Base-by-base conservation (phyloP, 1,139 yeast species). In the Nakaseomyces delphensis region DNA sequence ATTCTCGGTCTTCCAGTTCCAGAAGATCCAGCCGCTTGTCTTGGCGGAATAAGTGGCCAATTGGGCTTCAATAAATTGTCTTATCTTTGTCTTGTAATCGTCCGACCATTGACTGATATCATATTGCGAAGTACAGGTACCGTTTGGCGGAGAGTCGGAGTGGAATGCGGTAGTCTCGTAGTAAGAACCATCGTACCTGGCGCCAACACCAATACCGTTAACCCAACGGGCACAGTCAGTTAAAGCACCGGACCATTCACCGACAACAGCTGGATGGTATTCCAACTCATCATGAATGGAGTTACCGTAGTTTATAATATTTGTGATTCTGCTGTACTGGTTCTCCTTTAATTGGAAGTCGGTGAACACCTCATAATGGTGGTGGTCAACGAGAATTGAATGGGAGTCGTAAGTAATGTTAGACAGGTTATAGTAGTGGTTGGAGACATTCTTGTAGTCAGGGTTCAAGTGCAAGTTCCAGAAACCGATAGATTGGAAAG, bases 171-270 rank as follows among this genome's bases (percentile, higher is more conserved):
- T 59, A 18, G 65, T 60, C 38, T 66, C 69, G 44, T 54, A 59
- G 53, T 66, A 64, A 1, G 79, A 65, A 10, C 76, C 74, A 45
- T 75, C 82, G 53, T 69, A 78, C 46, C 84, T 66, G 1, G 82
- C 65, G 10, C 83, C 83, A 40, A 73, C 63, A 2, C 72, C 74
- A 5, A 76, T 72, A 39, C 83, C 83, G 53, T 78, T 79, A 28
- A 78, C 54, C 83, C 83, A 79, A 21, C 70, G 71, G 2, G 82
- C 73, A 59, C 84, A 78, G 52, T 79, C 85, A 0, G 83, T 77
- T 15, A 77, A 62, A 0, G 82, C 82, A 16, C 76, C 81, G 18
- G 77, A 69, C 77, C 78, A 77, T 57, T 79, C 85, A 10, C 84
- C 85, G 24, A 76, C 72, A 3, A 78, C 60, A 1, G 74, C 71